These are phyloP conservation scores for Ascochyta clinopodiicola DNA, from an alignment of 2,329 filamentous ascomycete species.

Conservation along the genomic window DNA sequence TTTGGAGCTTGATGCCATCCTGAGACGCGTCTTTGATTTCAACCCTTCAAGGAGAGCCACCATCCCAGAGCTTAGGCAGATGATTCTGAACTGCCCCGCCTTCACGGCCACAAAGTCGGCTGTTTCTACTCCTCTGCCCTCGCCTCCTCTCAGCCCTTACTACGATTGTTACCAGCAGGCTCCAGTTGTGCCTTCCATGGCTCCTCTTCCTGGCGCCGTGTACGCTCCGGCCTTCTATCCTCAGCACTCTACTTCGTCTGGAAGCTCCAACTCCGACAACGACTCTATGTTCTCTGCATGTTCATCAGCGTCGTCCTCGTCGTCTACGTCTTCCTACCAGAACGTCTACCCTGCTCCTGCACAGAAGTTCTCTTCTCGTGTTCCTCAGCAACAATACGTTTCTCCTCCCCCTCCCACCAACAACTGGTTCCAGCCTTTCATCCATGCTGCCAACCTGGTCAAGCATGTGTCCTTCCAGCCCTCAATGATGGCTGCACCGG, in stretches of 20 bases:
- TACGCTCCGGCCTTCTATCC: constrained; percentile 37
- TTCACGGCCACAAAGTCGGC: constrained; percentile 66
- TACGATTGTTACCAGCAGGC: constrained; percentile 42
- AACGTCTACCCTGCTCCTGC: constrained; percentile 33
- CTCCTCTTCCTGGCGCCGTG: constrained; percentile 41
- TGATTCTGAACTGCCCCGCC: constrained; percentile 76
- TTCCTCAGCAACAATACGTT: constrained; percentile 47
- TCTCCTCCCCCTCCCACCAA: constrained; percentile 40
- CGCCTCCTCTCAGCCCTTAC: constrained; percentile 53
- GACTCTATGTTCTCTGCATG: constrained; percentile 50
- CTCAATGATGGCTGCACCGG: constrained; percentile 45
- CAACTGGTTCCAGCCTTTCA: constrained; percentile 50
- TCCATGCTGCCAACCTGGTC: constrained; percentile 49
- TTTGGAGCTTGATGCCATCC: constrained; percentile 84
- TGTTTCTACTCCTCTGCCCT: constrained; percentile 51
- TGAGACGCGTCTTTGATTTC: constrained; percentile 85
- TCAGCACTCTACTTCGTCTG: constrained; percentile 45
- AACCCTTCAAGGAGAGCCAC: constrained; percentile 84
- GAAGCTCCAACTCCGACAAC: constrained; percentile 49
- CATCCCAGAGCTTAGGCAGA: constrained; percentile 76
- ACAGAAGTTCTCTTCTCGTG: constrained; percentile 38
- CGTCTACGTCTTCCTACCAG: constrained; percentile 46
- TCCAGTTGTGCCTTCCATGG: constrained; percentile 36
- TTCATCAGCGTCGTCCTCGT: constrained; percentile 47
- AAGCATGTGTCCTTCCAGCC: constrained; percentile 52